These are phyloP conservation scores for Xerocomus potaroensis DNA, from an alignment of 768 basidiomycete species.

Conservation along the genomic window DNA sequence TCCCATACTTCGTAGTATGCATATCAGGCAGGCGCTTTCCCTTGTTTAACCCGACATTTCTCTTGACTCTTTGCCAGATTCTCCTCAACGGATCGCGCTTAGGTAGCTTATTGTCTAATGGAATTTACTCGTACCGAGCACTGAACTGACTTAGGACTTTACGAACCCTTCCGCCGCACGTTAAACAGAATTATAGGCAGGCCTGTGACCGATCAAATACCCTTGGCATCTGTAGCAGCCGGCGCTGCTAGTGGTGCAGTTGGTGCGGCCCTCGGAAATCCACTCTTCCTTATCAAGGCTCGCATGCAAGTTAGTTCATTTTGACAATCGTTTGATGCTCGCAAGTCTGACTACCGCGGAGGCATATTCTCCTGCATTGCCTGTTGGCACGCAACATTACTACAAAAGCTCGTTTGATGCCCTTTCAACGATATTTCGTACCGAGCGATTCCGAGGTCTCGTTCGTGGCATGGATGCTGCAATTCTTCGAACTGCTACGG, in stretches of 20 bases:
- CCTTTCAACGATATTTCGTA: slow-evolving; percentile 68
- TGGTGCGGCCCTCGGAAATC: slow-evolving; percentile 83
- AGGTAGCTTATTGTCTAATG: slow-evolving; percentile 42
- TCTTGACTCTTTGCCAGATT: slow-evolving; percentile 47
- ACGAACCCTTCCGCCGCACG: slow-evolving; percentile 79
- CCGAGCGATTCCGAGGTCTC: slow-evolving; percentile 77
- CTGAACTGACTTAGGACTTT: slow-evolving; percentile 66
- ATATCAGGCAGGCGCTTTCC: slow-evolving; percentile 66
- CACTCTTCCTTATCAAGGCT: slow-evolving; percentile 93
- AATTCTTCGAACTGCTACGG: slow-evolving; percentile 91
- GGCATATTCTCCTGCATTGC: slow-evolving; percentile 93
- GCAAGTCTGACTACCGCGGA: slow-evolving; percentile 24
- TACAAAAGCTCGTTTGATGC: slow-evolving; percentile 87
- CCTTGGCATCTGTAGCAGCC: slow-evolving; percentile 74
- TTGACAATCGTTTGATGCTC: not conserved
- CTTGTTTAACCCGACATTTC: not conserved
- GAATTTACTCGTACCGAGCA: slow-evolving; percentile 1
- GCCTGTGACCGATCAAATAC: slow-evolving; percentile 59
- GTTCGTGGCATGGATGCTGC: slow-evolving; percentile 92
- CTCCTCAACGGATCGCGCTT: slow-evolving; percentile 89
- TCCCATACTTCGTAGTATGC: slow-evolving; percentile 56
- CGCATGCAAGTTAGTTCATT: slow-evolving; percentile 75
- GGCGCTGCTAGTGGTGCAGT: slow-evolving; percentile 89
- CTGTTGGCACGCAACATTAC: slow-evolving; percentile 91
- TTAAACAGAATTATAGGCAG: slow-evolving; percentile 70